These are phyloP conservation scores for Hypholoma fasciculare DNA, from an alignment of 768 basidiomycete species.

Conservation along the genomic window DNA sequence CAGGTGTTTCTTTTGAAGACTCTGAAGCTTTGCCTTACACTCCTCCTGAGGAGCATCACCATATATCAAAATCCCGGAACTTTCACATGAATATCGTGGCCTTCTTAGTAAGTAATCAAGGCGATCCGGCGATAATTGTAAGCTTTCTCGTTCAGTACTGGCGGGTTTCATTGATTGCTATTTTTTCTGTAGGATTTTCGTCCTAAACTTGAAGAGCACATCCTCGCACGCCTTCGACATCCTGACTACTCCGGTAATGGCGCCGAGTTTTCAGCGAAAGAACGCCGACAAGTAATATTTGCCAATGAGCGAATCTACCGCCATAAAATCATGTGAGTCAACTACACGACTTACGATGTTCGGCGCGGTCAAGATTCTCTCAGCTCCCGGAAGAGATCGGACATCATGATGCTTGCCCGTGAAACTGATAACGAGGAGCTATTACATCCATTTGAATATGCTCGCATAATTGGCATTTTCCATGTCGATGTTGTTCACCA, in stretches of 20 bases:
- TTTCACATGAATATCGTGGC: neutral
- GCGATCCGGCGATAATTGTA: neutral
- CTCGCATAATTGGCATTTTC: constrained; percentile 22
- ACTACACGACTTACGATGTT: constrained; percentile 34
- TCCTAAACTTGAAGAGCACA: constrained; percentile 27
- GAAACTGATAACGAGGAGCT: neutral
- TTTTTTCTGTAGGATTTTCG: neutral
- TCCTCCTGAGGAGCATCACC: constrained; percentile 15
- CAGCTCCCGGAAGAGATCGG: too few species aligned
- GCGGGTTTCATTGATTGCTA: neutral
- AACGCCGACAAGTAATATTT: neutral
- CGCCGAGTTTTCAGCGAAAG: neutral
- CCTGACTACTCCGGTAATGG: constrained; percentile 31
- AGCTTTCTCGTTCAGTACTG: neutral
- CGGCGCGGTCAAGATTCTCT: neutral
- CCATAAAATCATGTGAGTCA: constrained; percentile 31
- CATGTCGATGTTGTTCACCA: constrained; percentile 13
- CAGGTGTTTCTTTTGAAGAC: constrained; percentile 4
- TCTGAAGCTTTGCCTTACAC: constrained; percentile 11
- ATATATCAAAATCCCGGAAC: constrained; percentile 9
- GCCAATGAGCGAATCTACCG: constrained; percentile 18
- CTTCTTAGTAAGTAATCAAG: neutral
- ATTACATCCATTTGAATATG: constrained; percentile 23
- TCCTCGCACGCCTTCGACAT: constrained; percentile 20
- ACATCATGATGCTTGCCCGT: neutral